Evolutionary conservation across 2,329 filamentous ascomycete genomes (phyloP), one percentile per base, ranked within the genome.

Genomic region (Aspergillus cejpii): DNA sequence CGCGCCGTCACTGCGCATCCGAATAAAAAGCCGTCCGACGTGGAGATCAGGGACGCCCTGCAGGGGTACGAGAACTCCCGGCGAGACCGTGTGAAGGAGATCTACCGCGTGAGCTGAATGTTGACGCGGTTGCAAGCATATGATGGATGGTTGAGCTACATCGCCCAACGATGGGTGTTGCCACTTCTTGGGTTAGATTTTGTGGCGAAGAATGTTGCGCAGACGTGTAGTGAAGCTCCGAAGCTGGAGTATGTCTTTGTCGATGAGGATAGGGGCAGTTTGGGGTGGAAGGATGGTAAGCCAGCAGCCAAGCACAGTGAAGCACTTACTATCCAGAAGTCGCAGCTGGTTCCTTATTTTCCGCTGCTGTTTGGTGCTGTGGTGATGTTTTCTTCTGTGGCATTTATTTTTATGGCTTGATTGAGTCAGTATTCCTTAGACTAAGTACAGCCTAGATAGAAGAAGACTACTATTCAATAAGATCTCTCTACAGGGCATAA

Each of bases 131-230:
- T 43, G 19, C 41, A 43, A 37, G 41, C 41, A 12, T 43, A 43
- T 43, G 29, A 43, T 31, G 41, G 39, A 19, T 41, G 39, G 40
- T 12, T 43, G 29, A 43, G 40, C 40, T 43, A 43, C 31, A 36
- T 43, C 29, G 40, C 40, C 8, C 40, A 43, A 37, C 10, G 39
- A 41, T 41, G 39, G 41, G 33, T 43, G 29, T 37, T 43, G 33
- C 29, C 41, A 19, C n/a, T 37, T 27, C 37, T 43, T 28, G 41
- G 41, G 41, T 37, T 43, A 20, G 41, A 43, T 37, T 43, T 43
- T 19, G 29, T 43, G 29, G 41, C 41, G 41, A 43, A 43, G 31
- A 43, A 43, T 37, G 41, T 43, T 43, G 41, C 41, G 41, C 41
- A 43, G 41, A 37, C 29, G 33, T 43, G 41, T 43, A 43, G 41